Base-by-base conservation (phyloP, 495 filamentous ascomycete genomes). In the Cladorrhinum samala region DNA sequence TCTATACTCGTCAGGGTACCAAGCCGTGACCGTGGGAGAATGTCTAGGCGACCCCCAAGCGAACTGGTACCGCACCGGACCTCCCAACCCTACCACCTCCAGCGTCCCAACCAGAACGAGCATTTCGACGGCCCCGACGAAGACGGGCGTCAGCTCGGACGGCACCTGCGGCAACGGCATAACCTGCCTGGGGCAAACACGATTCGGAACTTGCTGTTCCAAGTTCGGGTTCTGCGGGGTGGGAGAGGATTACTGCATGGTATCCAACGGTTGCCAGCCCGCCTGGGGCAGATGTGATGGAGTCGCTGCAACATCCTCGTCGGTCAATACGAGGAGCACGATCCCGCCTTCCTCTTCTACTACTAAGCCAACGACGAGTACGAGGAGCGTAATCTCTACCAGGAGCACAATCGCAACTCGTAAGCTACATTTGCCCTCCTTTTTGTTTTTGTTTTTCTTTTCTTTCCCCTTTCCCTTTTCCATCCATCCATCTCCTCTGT, bases 1-100 rank as follows among this genome's bases (percentile, higher is more conserved):
- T 2, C 71, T 88, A 19, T 67, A 71, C 53, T 39, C 63, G 1
- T 70, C 78, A 13, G 87, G 87, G 0, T 93, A 80, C 59, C 74
- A 71, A 38, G 72, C 79, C 9, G 86, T 89, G 30, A 87, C 88
- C 30, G 78, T 89, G 20, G 88, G 86, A 1, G 77, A 88, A 56
- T 91, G 88, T 66, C 70, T 92, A 16, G 84, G 80, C 11, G 86
- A 91, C 60, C 79, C 86, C 2, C 56, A 65, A 0, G 77, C 76
- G 20, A 83, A 86, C 62, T 94, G 89, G 89, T 94, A 86, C 62
- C 75, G 82, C 17, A 38, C 50, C 9, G 62, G 62, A 0, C 64
- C 66, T 11, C 27, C 51, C 9, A 45, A 43, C 18, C 40, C 44
- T 9, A 47, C 50, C n/a, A 39, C 42, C 2, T 16, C 58, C 7